Conservation (phyloP, 441 rosid genomes). For the Rhodomyrtus psidioides region DNA sequence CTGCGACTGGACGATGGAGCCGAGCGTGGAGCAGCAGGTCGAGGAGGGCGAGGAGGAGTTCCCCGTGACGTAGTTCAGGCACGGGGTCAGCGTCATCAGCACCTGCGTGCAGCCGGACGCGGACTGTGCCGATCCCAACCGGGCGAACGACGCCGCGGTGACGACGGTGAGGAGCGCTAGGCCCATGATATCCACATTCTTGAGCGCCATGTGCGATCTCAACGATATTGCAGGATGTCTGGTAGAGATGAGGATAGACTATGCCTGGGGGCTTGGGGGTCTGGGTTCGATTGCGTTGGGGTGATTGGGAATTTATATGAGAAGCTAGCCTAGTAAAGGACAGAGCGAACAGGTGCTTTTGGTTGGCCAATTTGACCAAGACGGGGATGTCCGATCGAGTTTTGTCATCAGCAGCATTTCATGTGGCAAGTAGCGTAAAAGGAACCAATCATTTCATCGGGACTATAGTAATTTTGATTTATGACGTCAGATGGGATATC, state of each 20-base stretch:
- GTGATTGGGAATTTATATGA: neutral
- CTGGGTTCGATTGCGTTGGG: neutral
- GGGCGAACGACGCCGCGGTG: fast-evolving
- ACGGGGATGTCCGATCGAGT: neutral
- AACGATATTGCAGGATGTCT: neutral
- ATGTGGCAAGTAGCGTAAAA: neutral
- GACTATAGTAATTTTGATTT: neutral
- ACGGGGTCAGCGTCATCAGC: conserved; percentile 35
- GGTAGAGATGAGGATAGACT: too few species aligned
- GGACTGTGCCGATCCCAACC: neutral
- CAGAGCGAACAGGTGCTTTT: neutral
- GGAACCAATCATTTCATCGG: neutral
- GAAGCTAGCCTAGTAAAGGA: neutral
- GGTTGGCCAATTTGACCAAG: conserved; percentile 1
- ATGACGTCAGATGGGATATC: neutral
- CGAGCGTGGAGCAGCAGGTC: conserved; percentile 55
- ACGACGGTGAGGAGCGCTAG: neutral
- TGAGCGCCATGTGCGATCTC: neutral
- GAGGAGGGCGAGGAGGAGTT: conserved; percentile 54
- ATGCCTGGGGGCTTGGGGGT: neutral
- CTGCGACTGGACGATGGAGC: conserved; percentile 34
- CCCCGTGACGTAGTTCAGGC: conserved; percentile 55
- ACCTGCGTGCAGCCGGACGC: conserved; percentile 1
- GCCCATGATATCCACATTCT: neutral
- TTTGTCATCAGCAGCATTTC: neutral